Evolutionary conservation across 139 green algal genomes (phyloP).

Genomic region (Closterium sp.): DNA sequence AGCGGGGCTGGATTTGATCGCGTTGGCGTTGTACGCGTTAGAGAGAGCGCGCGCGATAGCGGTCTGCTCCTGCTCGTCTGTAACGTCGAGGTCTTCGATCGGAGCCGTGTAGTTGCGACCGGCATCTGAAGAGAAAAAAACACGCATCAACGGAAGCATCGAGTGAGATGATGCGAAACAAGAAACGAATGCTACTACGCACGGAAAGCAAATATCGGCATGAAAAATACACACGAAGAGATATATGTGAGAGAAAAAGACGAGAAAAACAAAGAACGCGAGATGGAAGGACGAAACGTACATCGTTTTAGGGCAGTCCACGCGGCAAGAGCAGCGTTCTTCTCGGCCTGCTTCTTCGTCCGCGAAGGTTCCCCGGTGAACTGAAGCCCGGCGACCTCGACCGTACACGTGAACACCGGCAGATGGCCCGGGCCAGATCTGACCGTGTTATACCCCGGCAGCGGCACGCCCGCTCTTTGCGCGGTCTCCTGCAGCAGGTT

Average conservation of each 20-base stretch:
- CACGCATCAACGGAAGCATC: not conserved
- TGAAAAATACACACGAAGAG: too few relatives aligned
- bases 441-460: constrained; percentile 27
- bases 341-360: constrained; percentile 53
- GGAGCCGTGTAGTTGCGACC: not conserved
- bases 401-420: constrained; percentile 37
- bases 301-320: constrained; percentile 38
- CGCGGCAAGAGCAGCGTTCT: constrained; percentile 43
- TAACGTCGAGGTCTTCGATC: constrained; percentile 12
- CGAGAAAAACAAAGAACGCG: not conserved
- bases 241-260: not conserved
- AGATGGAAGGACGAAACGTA: constrained; percentile 8
- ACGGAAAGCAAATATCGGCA: too few relatives aligned
- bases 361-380: constrained; percentile 36
- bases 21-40: not conserved
- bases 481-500: constrained; percentile 49
- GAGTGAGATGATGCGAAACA: not conserved
- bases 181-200: too few relatives aligned
- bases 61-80: constrained; percentile 41
- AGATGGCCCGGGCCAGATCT: constrained; percentile 31
- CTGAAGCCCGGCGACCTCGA: constrained; percentile 29
- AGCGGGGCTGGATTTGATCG: not conserved
- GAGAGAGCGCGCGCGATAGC: constrained; percentile 12
- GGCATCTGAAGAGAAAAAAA: not conserved
- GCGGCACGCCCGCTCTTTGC: constrained; percentile 28